These are phyloP conservation scores for Carex littledalei DNA, from an alignment of 176 grass and related monocot species.

Conservation along the genomic window DNA sequence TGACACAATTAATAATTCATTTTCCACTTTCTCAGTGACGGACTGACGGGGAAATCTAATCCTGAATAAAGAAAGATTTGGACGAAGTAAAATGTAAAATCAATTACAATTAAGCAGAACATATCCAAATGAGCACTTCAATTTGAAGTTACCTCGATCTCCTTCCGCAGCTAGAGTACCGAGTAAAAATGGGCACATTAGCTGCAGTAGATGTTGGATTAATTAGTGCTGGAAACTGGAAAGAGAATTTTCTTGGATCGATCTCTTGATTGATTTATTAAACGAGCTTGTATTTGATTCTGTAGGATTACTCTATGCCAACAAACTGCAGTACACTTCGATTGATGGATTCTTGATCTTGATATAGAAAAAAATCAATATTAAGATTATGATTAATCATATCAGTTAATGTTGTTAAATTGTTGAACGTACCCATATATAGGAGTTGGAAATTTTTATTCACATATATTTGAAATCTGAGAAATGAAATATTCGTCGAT, in stretches of 20 bases:
- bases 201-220: not conserved
- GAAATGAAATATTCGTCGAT: no score
- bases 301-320: not conserved
- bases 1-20: slow-evolving; percentile 1
- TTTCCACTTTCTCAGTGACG: slow-evolving; percentile 18
- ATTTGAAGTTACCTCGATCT: not conserved
- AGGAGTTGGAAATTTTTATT: no score
- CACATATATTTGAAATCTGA: no score
- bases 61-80: not conserved
- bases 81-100: not conserved
- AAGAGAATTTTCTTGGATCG: not conserved
- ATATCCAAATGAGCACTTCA: not conserved
- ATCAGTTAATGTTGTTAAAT: not conserved
- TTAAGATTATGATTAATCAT: not conserved
- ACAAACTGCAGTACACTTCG: not conserved
- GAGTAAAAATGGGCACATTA: not conserved
- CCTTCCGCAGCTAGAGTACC: not conserved
- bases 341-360: not conserved
- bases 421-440: no score
- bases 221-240: not conserved
- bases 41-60: slow-evolving; percentile 11
- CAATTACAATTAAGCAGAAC: not conserved
- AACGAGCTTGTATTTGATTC: not conserved
- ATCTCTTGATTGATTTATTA: not conserved
- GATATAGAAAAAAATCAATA: not conserved